phyloP scores from a whole-genome alignment of 2,329 filamentous ascomycete species.

The Fusarium sp. region DNA sequence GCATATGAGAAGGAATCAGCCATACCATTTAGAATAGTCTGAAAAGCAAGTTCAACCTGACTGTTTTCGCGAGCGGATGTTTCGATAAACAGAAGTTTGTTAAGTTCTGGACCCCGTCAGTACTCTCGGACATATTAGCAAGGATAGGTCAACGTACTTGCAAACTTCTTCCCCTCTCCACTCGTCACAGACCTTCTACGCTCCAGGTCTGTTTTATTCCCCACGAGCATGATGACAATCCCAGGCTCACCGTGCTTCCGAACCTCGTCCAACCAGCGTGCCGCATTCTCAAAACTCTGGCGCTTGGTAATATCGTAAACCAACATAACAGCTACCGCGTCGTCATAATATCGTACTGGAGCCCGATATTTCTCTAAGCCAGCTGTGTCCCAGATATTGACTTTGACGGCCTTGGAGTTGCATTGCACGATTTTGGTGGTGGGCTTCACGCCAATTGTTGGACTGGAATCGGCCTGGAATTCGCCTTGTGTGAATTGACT shows the following conservation, averaged over 20 bases:
- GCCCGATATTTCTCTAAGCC: not conserved
- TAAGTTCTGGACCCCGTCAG: not conserved
- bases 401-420: not conserved
- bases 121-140: accelerated
- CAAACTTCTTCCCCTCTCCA: not conserved
- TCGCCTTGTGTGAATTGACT: not conserved
- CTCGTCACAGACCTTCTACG: not conserved
- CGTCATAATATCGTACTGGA: not conserved
- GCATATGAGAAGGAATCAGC: accelerated
- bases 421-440: not conserved
- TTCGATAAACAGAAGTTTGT: slow-evolving; percentile 2
- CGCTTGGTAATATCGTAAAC: slow-evolving; percentile 2
- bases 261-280: not conserved
- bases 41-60: not conserved
- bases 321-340: not conserved
- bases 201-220: slow-evolving; percentile 6
- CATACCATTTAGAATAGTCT: not conserved
- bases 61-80: not conserved
- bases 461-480: not conserved
- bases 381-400: slow-evolving; percentile 1
- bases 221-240: not conserved
- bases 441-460: slow-evolving; percentile 1
- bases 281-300: not conserved
- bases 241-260: not conserved
- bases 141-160: not conserved